Evolutionary conservation across 129 eudicot genomes (phyloP).

Genomic region (Arctium lappa): DNA sequence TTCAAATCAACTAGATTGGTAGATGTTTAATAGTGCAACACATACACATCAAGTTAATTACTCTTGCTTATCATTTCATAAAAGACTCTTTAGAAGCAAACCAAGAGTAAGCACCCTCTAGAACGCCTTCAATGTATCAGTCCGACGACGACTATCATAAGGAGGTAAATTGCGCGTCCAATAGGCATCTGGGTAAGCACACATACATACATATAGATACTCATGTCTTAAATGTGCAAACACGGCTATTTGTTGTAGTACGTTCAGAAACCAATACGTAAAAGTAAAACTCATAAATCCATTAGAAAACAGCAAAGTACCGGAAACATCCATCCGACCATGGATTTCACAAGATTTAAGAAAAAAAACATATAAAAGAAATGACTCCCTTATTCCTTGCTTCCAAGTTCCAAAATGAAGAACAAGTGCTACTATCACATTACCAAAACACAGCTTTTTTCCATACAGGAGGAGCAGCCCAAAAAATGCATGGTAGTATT

Average conservation of each 20-base stretch:
- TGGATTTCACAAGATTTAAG: neutral
- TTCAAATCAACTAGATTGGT: too few relatives aligned
- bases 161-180: neutral
- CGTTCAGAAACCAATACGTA: neutral
- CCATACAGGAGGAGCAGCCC: conserved; percentile 17
- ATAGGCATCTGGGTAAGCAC: neutral
- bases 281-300: neutral
- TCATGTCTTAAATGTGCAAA: neutral
- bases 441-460: conserved; percentile 23
- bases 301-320: neutral
- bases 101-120: too few relatives aligned
- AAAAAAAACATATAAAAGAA: conserved; percentile 11
- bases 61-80: too few relatives aligned
- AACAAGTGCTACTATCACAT: conserved; percentile 13
- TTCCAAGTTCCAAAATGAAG: conserved; percentile 12
- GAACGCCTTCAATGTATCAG: too few relatives aligned
- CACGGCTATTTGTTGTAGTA: neutral
- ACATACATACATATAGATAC: neutral
- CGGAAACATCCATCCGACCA: neutral
- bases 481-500: conserved; percentile 21
- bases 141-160: too few relatives aligned
- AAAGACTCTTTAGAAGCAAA: too few relatives aligned
- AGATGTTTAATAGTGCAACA: too few relatives aligned
- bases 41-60: too few relatives aligned
- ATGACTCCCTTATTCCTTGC: conserved; percentile 26